phyloP scores from a whole-genome alignment of 805 yeast species.

The Wickerhamomyces bovis region DNA sequence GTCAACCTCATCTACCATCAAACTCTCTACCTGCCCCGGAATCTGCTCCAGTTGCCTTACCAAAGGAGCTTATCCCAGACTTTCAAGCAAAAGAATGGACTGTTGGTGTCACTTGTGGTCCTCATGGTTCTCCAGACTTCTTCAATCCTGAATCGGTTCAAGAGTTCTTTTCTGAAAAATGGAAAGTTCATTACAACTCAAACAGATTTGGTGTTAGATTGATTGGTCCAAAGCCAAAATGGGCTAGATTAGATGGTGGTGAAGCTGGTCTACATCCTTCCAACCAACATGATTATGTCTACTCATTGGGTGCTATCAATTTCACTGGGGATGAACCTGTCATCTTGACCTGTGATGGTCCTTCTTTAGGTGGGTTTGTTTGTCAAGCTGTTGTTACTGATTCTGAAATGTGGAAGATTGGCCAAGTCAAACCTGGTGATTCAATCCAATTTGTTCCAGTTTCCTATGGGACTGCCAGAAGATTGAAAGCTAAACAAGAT shows the following conservation, averaged over 20 bases:
- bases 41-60: slow-evolving; percentile 54
- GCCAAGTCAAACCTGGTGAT: slow-evolving; percentile 96
- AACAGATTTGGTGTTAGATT: slow-evolving; percentile 94
- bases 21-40: slow-evolving; percentile 70
- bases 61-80: slow-evolving; percentile 35
- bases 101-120: slow-evolving; percentile 94
- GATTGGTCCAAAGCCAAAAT: slow-evolving; percentile 91
- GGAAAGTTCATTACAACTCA: slow-evolving; percentile 97
- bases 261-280: slow-evolving; percentile 98
- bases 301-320: slow-evolving; percentile 93
- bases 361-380: slow-evolving; percentile 95
- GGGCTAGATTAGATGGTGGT: slow-evolving; percentile 97
- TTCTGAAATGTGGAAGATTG: slow-evolving; percentile 97
- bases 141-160: slow-evolving; percentile 69
- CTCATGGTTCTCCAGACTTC: slow-evolving; percentile 96
- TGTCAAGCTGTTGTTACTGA: slow-evolving; percentile 95
- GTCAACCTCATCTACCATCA: slow-evolving; percentile 64
- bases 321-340: slow-evolving; percentile 99
- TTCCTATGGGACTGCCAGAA: slow-evolving; percentile 58
- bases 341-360: slow-evolving; percentile 94
- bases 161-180: slow-evolving; percentile 67
- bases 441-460: slow-evolving; percentile 74
- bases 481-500: slow-evolving; percentile 59
- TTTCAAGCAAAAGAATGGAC: slow-evolving; percentile 48
- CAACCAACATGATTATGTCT: slow-evolving; percentile 96